Evolutionary conservation across 2,329 filamentous ascomycete species (phyloP), one percentile per base, ranked within the genome.

Genomic region (Ophiostoma ips): DNA sequence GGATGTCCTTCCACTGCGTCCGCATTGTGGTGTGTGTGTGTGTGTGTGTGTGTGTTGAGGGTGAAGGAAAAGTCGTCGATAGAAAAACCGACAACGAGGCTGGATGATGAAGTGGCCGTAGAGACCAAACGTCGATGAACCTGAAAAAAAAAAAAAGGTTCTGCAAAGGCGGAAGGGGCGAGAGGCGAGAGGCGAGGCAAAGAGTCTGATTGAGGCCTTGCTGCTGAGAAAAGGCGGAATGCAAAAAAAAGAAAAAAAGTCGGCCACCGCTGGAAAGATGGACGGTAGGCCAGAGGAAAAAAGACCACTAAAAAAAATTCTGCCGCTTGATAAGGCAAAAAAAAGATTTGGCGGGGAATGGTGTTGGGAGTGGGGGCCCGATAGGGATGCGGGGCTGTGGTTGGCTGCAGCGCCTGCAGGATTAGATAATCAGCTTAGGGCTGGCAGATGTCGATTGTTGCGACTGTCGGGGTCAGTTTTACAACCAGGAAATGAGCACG

Each of bases 1-100:
- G 82, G 60, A 94, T 94, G 63, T 85, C 81, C 65, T 82, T 83
- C 78, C 78, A 59, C 24, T 53, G 55, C 11, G 53, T 58, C 44
- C 56, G 55, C 57, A 59, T n/a, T 33, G 37, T 7, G 30, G 47
- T 13, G 31, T 31, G 28, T 18, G 18, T 46, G 31, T 12, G 43
- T 3, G n/a, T 21, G 16, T 16, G 18, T 24, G 30, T 35, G 18
- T 19, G 21, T n/a, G 40, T 8, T 31, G 40, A 30, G 41, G 18
- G 7, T 18, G 44, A 13, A 41, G 13, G 15, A 21, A n/a, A 21
- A 9, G 21, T 2, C 18, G 30, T 19, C 6, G 24, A 9, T 15
- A 18, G 16, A 21, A 15, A 12, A 31, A 28, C 11, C 10, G 33
- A 3, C 33, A 15, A 34, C 11, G 24, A 16, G 28, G n/a, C n/a